Conservation (phyloP, 176 grass and related monocot species). For the Thinopyrum elongatum region DNA sequence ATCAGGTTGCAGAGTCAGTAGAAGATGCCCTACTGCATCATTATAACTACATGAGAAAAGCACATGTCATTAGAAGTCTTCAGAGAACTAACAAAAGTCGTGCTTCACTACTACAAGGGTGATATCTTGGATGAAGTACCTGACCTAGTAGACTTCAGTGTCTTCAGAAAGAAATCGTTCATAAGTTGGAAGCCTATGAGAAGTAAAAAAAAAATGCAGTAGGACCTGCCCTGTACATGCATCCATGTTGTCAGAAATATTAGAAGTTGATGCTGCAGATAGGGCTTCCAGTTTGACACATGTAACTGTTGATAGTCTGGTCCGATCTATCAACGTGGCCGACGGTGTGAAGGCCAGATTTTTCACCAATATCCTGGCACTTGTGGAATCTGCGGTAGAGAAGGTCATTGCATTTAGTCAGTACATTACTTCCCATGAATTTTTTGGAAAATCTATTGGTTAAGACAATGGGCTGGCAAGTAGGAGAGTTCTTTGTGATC, state of each 20-base stretch:
- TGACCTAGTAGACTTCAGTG: slow-evolving; percentile 63
- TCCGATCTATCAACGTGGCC: slow-evolving; percentile 39
- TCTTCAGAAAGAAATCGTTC: slow-evolving; percentile 64
- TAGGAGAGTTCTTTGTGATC: slow-evolving; percentile 85
- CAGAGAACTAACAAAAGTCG: slow-evolving; percentile 63
- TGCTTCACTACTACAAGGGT: slow-evolving; percentile 93
- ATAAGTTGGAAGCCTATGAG: slow-evolving; percentile 48
- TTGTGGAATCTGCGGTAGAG: slow-evolving; percentile 60
- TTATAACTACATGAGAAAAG: slow-evolving; percentile 57
- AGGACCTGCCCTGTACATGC: slow-evolving; percentile 59
- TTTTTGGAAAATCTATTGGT: slow-evolving; percentile 80
- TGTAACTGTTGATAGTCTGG: slow-evolving; percentile 43
- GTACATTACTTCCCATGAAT: slow-evolving; percentile 65
- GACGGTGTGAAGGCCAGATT: slow-evolving; percentile 76
- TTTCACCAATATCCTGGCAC: slow-evolving; percentile 71
- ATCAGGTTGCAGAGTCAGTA: slow-evolving; percentile 46
- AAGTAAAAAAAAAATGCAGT: slow-evolving; percentile 62
- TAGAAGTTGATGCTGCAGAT: slow-evolving; percentile 59
- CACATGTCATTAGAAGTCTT: slow-evolving; percentile 67
- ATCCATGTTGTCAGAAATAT: slow-evolving; percentile 65
- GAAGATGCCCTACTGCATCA: slow-evolving; percentile 68
- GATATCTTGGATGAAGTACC: slow-evolving; percentile 90
- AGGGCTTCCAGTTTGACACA: slow-evolving; percentile 37
- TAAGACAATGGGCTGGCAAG: slow-evolving; percentile 71
- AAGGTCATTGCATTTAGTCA: slow-evolving; percentile 82